Percentiles rank a stretch among this genome's conserved stretches.
Evolutionary conservation across 805 yeast genomes (phyloP).

Genomic region (Teunomyces cretensis): DNA sequence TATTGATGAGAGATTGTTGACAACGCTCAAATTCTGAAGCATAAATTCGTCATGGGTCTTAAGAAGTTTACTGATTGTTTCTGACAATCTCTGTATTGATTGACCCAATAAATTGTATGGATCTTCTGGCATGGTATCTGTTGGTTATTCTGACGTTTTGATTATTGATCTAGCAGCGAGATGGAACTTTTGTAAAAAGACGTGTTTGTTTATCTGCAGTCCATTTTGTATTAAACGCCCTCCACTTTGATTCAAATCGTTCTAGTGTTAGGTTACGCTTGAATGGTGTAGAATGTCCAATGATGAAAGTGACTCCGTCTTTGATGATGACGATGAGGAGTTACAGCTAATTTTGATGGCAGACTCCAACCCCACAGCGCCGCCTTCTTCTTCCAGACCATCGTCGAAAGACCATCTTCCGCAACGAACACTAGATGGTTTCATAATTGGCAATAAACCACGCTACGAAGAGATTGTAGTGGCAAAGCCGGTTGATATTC

Average conservation of each 20-base stretch:
- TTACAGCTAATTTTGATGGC: slow-evolving; percentile 3
- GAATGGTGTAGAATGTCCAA: background rate
- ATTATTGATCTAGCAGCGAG: background rate
- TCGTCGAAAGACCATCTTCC: background rate
- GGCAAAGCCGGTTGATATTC: background rate
- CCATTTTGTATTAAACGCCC: too few species aligned
- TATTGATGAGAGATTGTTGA: slow-evolving; percentile 25
- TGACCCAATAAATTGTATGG: slow-evolving; percentile 25
- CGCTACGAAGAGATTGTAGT: background rate
- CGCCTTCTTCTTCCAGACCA: background rate
- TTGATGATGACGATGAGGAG: slow-evolving; percentile 11
- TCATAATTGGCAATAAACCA: background rate
- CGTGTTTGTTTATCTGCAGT: background rate
- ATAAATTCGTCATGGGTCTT: slow-evolving; percentile 29
- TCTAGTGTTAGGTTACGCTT: background rate
- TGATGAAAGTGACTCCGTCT: slow-evolving; percentile 11
- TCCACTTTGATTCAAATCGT: too few species aligned
- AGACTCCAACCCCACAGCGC: background rate
- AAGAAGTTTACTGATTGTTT: slow-evolving; percentile 26
- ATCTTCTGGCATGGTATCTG: slow-evolving; percentile 11
- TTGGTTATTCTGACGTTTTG: background rate
- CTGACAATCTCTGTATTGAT: slow-evolving; percentile 20
- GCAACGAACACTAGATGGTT: slow-evolving; percentile 2
- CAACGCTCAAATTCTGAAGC: slow-evolving; percentile 24
- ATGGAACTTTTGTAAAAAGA: background rate